Percentiles rank a stretch among this genome's conserved stretches.
Conservation (phyloP, 106 monocot species). For the Narthecium ossifragum region DNA sequence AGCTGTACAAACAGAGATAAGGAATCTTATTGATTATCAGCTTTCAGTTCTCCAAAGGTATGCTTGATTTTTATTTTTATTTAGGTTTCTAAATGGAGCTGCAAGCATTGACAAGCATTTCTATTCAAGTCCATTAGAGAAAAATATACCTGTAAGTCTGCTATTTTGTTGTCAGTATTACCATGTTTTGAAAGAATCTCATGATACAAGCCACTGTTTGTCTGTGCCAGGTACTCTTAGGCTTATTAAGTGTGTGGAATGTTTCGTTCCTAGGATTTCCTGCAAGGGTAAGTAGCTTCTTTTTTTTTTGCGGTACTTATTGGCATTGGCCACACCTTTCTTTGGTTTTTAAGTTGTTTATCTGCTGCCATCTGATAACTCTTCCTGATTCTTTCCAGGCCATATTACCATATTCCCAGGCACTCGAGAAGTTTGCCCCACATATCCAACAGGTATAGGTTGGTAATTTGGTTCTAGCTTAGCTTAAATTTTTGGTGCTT, state of each 20-base stretch:
- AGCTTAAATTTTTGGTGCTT: not conserved
- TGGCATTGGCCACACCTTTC: not conserved
- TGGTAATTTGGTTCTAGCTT: not conserved
- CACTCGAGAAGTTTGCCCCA: slow-evolving; percentile 94
- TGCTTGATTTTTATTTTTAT: not conserved
- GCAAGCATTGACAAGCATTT: slow-evolving; percentile 88
- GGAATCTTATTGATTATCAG: too few relatives aligned
- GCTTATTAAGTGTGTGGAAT: slow-evolving; percentile 96
- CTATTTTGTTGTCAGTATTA: not conserved
- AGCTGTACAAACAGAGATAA: too few relatives aligned
- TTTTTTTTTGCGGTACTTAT: not conserved
- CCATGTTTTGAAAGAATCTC: not conserved
- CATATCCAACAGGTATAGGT: slow-evolving; percentile 87
- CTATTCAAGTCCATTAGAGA: slow-evolving; percentile 70
- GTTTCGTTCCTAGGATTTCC: slow-evolving; percentile 88
- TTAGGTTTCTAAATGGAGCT: slow-evolving; percentile 90
- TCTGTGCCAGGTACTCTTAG: slow-evolving; percentile 71
- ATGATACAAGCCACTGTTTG: slow-evolving; percentile 5
- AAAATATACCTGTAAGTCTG: slow-evolving; percentile 86
- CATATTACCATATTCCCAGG: slow-evolving; percentile 88
- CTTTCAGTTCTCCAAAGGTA: not conserved
- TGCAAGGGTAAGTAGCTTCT: slow-evolving; percentile 65
- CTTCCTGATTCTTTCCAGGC: slow-evolving; percentile 42
- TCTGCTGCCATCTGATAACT: not conserved
- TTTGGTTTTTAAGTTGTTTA: not conserved